Conservation (phyloP, 73 alveolate species). For the Uronychia binucleata region DNA sequence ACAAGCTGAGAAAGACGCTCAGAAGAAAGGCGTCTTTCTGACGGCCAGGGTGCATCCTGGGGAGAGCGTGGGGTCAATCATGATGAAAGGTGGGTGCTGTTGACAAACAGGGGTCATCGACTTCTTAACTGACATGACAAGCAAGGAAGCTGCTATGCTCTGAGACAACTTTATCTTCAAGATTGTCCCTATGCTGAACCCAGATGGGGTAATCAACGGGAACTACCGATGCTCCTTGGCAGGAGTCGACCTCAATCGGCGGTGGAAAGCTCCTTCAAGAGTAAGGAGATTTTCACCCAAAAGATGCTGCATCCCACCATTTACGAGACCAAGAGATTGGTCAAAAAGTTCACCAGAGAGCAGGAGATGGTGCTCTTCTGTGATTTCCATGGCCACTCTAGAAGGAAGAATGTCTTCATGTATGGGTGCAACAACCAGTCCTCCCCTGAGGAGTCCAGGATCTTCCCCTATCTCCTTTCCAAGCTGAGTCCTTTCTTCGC, state of each 20-base stretch:
- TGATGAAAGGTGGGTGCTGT: too few relatives aligned
- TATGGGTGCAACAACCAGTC: conserved; percentile 83
- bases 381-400: conserved; percentile 98
- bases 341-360: conserved; percentile 74
- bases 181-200: conserved; percentile 95
- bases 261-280: conserved; percentile 92
- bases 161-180: conserved; percentile 85
- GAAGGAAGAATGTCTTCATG: conserved; percentile 89
- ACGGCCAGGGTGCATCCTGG: conserved; percentile 93
- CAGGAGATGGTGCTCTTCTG: conserved; percentile 74
- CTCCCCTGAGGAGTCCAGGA: conserved; percentile 72
- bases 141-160: conserved; percentile 79
- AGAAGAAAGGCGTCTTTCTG: conserved; percentile 57
- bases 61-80: conserved; percentile 91
- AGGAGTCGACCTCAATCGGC: conserved; percentile 91
- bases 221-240: conserved; percentile 92
- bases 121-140: conserved; percentile 70
- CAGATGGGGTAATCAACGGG: conserved; percentile 97
- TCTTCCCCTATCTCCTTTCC: conserved; percentile 84
- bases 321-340: conserved; percentile 77
- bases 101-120: too few relatives aligned
- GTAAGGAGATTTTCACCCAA: background rate
- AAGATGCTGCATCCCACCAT: conserved; percentile 83
- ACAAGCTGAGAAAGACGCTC: conserved; percentile 1
- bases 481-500: conserved; percentile 78